Evolutionary conservation across 2,329 filamentous ascomycete species (phyloP).

Genomic region (Claviceps maximensis): DNA sequence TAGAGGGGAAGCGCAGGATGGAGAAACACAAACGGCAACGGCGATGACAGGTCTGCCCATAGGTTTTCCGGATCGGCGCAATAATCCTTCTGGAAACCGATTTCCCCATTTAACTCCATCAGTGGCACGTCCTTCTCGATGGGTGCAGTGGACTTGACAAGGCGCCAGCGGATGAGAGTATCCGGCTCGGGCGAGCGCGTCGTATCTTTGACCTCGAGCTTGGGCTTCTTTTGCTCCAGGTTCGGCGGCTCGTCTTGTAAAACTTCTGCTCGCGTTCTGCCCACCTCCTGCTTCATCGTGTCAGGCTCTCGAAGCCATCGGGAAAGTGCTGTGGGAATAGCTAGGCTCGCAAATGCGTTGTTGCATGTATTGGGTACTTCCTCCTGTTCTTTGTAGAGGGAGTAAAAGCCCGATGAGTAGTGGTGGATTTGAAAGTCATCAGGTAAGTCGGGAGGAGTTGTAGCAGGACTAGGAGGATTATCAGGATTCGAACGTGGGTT

Average conservation of each 20-base stretch:
- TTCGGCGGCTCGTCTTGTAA: conserved; percentile 43
- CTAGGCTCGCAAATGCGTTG: conserved; percentile 67
- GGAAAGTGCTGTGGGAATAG: conserved; percentile 60
- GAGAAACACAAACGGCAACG: conserved; percentile 70
- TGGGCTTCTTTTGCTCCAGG: conserved; percentile 28
- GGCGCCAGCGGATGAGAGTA: conserved; percentile 52
- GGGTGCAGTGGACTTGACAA: conserved; percentile 37
- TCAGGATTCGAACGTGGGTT: conserved; percentile 47
- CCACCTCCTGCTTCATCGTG: conserved; percentile 53
- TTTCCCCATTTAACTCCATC: conserved; percentile 63
- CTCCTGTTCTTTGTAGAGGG: conserved; percentile 53
- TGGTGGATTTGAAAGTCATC: conserved; percentile 52
- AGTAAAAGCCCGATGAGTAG: conserved; percentile 64
- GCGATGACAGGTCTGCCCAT: conserved; percentile 52
- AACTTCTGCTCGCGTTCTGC: conserved; percentile 51
- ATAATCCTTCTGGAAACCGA: conserved; percentile 62
- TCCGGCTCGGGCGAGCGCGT: conserved; percentile 21
- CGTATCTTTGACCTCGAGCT: conserved; percentile 37
- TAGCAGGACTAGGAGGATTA: conserved; percentile 62
- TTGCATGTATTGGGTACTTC: conserved; percentile 47
- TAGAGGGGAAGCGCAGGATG: conserved; percentile 80
- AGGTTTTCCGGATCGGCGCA: conserved; percentile 52
- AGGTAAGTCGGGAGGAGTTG: conserved; percentile 53
- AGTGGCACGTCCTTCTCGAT: conserved; percentile 45
- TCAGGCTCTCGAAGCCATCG: conserved; percentile 67